Evolutionary conservation across 2,329 filamentous ascomycete genomes (phyloP).

Genomic region (Colletotrichum siamense): DNA sequence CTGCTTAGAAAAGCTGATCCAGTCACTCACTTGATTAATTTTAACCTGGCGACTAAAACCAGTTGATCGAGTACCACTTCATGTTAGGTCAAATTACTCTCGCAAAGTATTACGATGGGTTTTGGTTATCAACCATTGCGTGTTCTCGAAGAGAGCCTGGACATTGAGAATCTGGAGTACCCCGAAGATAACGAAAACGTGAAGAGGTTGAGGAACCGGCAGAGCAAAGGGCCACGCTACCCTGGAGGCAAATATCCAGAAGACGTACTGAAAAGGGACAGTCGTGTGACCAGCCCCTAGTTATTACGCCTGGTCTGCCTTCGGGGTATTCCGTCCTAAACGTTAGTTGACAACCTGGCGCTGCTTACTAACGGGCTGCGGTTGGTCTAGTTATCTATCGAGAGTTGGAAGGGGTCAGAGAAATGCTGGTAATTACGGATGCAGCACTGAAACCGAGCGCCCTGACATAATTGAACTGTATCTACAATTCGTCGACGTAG

Average conservation of each 20-base stretch:
- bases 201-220: background rate
- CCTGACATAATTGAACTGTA: background rate
- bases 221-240: background rate
- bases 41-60: too few relatives aligned
- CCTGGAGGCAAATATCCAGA: background rate
- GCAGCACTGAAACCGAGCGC: background rate
- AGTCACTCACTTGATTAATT: background rate
- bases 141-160: background rate
- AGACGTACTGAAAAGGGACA: background rate
- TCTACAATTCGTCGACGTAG: background rate
- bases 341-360: background rate
- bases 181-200: background rate
- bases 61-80: background rate
- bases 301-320: background rate
- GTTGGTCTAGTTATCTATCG: background rate
- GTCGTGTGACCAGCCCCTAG: background rate
- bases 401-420: background rate
- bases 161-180: background rate
- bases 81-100: background rate
- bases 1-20: background rate
- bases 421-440: background rate
- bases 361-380: background rate
- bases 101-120: background rate
- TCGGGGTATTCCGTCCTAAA: background rate
- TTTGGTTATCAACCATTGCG: background rate